Conservation (phyloP, 169 alveolate genomes). For the Plasmodium inui region DNA sequence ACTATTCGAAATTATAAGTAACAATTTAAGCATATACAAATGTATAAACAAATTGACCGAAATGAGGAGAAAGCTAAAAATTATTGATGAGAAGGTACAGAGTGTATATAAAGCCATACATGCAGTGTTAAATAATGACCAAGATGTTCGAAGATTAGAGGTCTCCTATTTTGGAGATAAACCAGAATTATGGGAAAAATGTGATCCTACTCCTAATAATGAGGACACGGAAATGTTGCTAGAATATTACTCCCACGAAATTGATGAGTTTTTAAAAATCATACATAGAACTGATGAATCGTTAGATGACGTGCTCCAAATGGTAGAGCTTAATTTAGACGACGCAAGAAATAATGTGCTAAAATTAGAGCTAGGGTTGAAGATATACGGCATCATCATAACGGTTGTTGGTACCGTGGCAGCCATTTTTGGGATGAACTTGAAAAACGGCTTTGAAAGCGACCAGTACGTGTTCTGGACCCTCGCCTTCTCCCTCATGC, state of each 20-base stretch:
- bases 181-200: slow-evolving; percentile 83
- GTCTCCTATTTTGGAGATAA: slow-evolving; percentile 80
- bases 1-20: slow-evolving; percentile 76
- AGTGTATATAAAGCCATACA: slow-evolving; percentile 83
- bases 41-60: slow-evolving; percentile 80
- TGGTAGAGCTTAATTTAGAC: slow-evolving; percentile 86
- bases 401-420: slow-evolving; percentile 86
- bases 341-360: slow-evolving; percentile 84
- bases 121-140: slow-evolving; percentile 82
- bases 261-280: slow-evolving; percentile 82
- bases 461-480: slow-evolving; percentile 81
- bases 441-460: slow-evolving; percentile 83
- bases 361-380: slow-evolving; percentile 86
- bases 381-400: slow-evolving; percentile 83
- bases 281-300: slow-evolving; percentile 82
- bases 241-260: slow-evolving; percentile 87
- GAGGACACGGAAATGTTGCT: slow-evolving; percentile 84
- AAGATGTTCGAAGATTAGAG: slow-evolving; percentile 81
- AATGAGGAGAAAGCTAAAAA: slow-evolving; percentile 78
- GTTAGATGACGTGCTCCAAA: slow-evolving; percentile 86
- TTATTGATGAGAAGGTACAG: slow-evolving; percentile 78
- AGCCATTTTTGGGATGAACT: slow-evolving; percentile 88
- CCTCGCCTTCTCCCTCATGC: slow-evolving; percentile 80
- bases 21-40: slow-evolving; percentile 78
- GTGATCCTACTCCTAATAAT: slow-evolving; percentile 77